Conservation (phyloP, 1,284 basidiomycete genomes). For the Stereum hirsutum region DNA sequence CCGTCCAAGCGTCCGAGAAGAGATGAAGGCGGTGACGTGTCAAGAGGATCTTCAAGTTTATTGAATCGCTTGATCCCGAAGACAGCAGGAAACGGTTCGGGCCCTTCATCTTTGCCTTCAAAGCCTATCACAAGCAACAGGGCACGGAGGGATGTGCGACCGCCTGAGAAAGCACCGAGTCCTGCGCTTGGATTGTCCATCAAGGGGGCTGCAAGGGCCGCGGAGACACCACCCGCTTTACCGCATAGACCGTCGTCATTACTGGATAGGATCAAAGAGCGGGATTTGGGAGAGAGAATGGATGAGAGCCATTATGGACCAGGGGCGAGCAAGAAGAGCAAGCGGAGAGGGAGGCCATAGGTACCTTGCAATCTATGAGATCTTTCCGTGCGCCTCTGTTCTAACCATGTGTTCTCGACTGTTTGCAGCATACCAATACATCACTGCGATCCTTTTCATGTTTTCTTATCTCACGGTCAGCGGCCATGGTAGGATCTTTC, state of each 20-base stretch:
- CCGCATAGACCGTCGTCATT: conserved; percentile 25
- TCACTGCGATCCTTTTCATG: too few species aligned
- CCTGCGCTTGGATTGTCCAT: conserved; percentile 11
- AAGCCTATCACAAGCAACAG: too few species aligned
- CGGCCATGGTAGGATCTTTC: too few species aligned
- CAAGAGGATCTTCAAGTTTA: too few species aligned
- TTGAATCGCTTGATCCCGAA: too few species aligned
- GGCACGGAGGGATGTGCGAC: conserved; percentile 6
- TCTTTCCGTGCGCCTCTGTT: too few species aligned
- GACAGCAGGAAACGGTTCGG: too few species aligned
- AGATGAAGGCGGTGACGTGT: conserved; percentile 17
- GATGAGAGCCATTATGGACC: not conserved
- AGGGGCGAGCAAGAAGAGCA: not conserved
- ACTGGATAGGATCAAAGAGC: conserved; percentile 32
- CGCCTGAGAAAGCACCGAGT: conserved; percentile 1
- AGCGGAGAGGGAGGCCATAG: conserved; percentile 1
- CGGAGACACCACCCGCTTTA: conserved; percentile 3
- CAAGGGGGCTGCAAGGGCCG: conserved; percentile 37
- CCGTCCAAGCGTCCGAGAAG: conserved; percentile 25
- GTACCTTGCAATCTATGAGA: too few species aligned
- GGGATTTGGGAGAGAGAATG: conserved; percentile 7
- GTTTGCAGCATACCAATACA: too few species aligned
- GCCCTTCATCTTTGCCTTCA: too few species aligned
- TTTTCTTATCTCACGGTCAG: too few species aligned
- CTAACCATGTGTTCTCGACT: too few species aligned